Evolutionary conservation across 2,329 filamentous ascomycete genomes (phyloP).

Genomic region (Aureobasidium vineae): DNA sequence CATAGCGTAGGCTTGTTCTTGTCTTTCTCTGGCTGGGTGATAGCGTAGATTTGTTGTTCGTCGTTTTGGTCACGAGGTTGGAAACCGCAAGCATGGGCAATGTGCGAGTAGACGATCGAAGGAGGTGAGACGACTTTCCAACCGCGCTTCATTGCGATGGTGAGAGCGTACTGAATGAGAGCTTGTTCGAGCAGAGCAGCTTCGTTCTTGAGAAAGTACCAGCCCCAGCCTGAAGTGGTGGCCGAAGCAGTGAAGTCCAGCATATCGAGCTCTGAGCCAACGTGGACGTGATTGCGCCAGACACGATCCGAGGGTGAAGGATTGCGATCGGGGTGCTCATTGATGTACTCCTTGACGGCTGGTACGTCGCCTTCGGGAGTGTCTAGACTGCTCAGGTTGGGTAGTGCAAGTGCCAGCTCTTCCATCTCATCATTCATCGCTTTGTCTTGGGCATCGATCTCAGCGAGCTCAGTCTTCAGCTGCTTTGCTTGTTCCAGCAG

Average conservation of each 20-base stretch:
- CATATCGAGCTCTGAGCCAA: constrained; percentile 82
- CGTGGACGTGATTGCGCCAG: constrained; percentile 77
- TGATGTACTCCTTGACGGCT: constrained; percentile 72
- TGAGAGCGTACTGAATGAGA: constrained; percentile 79
- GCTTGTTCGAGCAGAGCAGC: constrained; percentile 94
- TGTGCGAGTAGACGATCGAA: constrained; percentile 86
- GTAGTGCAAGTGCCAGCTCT: constrained; percentile 70
- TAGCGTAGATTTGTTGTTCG: constrained; percentile 86
- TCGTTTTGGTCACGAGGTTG: constrained; percentile 86
- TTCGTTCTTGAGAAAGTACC: constrained; percentile 94
- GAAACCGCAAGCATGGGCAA: constrained; percentile 89
- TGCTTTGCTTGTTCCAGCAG: constrained; percentile 63
- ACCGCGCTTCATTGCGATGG: constrained; percentile 66
- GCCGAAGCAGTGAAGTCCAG: constrained; percentile 83
- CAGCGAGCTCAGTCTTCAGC: constrained; percentile 62
- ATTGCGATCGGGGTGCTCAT: constrained; percentile 57
- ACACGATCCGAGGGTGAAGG: constrained; percentile 44
- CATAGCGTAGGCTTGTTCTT: constrained; percentile 66
- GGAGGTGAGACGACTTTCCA: constrained; percentile 84
- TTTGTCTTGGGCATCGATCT: constrained; percentile 62
- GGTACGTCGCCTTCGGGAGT: constrained; percentile 71
- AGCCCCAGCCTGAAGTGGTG: constrained; percentile 89
- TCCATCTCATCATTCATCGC: constrained; percentile 65
- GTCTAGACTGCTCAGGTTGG: constrained; percentile 76
- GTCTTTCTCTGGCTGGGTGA: constrained; percentile 63